phyloP scores from a whole-genome alignment of 306 rosid species.

The Trifolium dubium region DNA sequence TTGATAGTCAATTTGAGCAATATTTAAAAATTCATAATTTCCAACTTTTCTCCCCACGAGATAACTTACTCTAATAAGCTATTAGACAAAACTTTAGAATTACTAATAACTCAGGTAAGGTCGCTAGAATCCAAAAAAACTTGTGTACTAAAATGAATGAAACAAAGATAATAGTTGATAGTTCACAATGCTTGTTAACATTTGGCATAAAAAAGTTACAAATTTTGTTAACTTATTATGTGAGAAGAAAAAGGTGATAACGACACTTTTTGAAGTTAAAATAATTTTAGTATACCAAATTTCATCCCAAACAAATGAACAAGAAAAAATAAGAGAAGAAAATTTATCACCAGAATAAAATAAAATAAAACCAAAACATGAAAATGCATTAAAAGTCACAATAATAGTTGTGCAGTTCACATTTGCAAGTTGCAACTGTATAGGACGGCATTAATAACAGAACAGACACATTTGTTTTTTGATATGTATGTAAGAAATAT shows the following conservation, averaged over 20 bases:
- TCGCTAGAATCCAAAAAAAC: background rate
- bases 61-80: background rate
- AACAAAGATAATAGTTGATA: background rate
- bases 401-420: constrained; percentile 25
- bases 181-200: background rate
- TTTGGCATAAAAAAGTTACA: background rate
- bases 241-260: background rate
- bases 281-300: background rate
- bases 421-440: constrained; percentile 19
- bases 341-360: background rate
- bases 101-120: background rate
- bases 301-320: background rate
- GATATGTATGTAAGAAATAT: constrained; percentile 35
- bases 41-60: background rate
- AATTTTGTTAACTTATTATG: background rate
- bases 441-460: constrained; percentile 1
- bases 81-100: background rate
- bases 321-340: background rate
- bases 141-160: background rate
- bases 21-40: background rate
- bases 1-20: background rate
- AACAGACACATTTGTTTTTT: background rate
- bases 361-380: background rate
- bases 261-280: background rate
- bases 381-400: constrained; percentile 23